These are phyloP conservation scores for Arachnomyces sp. DNA, from an alignment of 2,329 filamentous ascomycete genomes.

Conservation along the genomic window DNA sequence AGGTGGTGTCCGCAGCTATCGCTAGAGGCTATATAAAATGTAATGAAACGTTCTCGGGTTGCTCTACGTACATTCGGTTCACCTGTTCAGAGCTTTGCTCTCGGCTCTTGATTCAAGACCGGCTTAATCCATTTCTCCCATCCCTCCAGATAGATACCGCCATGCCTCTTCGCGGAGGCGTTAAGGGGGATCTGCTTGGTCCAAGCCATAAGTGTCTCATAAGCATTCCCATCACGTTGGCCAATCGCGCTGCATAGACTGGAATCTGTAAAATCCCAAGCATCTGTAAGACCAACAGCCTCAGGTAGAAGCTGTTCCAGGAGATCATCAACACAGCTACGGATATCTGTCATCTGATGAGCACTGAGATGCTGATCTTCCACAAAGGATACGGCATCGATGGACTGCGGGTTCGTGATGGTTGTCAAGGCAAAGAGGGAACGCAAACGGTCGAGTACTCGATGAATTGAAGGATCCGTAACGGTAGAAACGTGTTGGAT, in stretches of 20 bases:
- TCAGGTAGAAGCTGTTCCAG: conserved; percentile 16
- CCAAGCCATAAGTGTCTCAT: conserved; percentile 19
- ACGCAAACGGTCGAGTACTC: conserved; percentile 10
- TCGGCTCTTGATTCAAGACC: conserved; percentile 11
- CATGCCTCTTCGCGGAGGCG: conserved; percentile 10
- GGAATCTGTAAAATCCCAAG: conserved; percentile 19
- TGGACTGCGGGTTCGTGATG: conserved; percentile 17
- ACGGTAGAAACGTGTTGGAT: conserved; percentile 6
- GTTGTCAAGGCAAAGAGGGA: conserved; percentile 15
- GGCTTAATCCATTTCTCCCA: conserved; percentile 13
- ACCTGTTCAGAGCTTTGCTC: conserved; percentile 13
- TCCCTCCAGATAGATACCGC: conserved; percentile 11
- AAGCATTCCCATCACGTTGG: conserved; percentile 15
- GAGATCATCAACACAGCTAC: conserved; percentile 9
- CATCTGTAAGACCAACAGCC: conserved; percentile 17
- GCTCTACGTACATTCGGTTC: too few species aligned
- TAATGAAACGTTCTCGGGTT: too few species aligned
- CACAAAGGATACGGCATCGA: conserved; percentile 21
- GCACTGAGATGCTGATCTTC: conserved; percentile 15
- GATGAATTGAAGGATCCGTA: conserved; percentile 5
- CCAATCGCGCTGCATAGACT: conserved; percentile 16
- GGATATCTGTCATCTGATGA: conserved; percentile 13
- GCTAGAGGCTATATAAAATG: too few species aligned
- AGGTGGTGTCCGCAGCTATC: too few species aligned
- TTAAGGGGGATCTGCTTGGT: conserved; percentile 21